These are phyloP conservation scores for Komagataella mondaviorum DNA, from an alignment of 805 yeast species.

Conservation along the genomic window DNA sequence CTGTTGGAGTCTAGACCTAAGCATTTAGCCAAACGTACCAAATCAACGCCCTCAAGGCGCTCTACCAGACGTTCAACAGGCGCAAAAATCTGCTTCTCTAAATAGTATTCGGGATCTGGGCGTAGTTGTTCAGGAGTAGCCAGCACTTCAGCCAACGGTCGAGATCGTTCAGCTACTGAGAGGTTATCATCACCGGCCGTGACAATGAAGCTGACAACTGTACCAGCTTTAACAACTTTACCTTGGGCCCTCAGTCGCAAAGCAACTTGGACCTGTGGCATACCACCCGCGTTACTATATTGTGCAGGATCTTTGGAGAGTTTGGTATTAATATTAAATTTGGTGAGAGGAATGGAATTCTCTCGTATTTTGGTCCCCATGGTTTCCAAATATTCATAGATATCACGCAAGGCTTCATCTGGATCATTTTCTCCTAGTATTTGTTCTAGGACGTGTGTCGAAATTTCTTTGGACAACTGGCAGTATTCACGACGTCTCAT, in stretches of 20 bases:
- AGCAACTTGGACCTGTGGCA: conserved; percentile 84
- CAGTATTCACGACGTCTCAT: conserved; percentile 95
- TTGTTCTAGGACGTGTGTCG: conserved; percentile 59
- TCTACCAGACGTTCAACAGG: conserved; percentile 84
- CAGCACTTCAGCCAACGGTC: conserved; percentile 65
- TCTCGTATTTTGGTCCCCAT: conserved; percentile 42
- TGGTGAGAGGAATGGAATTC: conserved; percentile 50
- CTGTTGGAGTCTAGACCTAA: conserved; percentile 67
- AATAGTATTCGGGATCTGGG: conserved; percentile 69
- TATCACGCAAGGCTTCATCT: conserved; percentile 58
- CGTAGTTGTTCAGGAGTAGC: conserved; percentile 31
- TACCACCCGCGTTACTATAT: conserved; percentile 76
- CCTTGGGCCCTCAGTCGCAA: conserved; percentile 70
- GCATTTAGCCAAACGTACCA: conserved; percentile 59
- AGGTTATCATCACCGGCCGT: conserved; percentile 33
- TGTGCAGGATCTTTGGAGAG: conserved; percentile 80
- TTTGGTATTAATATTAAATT: conserved; percentile 72
- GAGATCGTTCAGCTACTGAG: conserved; percentile 68
- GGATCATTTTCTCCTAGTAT: conserved; percentile 64
- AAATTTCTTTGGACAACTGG: conserved; percentile 81
- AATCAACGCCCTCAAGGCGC: conserved; percentile 77
- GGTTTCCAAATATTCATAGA: conserved; percentile 58
- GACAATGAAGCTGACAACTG: conserved; percentile 79
- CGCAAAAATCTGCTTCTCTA: conserved; percentile 80
- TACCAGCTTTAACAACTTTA: conserved; percentile 76